phyloP scores from a whole-genome alignment of 306 rosid species.

The Leucaena leucocephala region DNA sequence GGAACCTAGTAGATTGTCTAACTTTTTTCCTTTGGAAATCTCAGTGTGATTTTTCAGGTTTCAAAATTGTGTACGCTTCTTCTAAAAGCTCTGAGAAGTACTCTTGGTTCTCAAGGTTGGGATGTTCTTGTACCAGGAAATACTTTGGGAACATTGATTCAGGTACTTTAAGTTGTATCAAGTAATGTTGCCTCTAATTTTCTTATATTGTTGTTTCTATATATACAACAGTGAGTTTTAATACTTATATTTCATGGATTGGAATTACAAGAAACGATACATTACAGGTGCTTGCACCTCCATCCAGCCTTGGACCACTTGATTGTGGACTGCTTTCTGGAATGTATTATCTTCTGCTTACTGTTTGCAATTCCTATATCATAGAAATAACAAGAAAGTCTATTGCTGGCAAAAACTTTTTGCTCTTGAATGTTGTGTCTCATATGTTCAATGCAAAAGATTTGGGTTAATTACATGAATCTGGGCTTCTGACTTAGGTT shows the following conservation, averaged over 20 bases:
- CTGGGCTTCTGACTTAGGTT: constrained; percentile 62
- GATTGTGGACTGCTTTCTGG: too few relatives aligned
- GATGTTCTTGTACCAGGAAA: constrained; percentile 95
- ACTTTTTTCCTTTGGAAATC: constrained; percentile 33
- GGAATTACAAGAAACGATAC: too few relatives aligned
- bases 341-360: neutral
- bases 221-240: neutral
- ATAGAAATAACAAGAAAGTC: neutral
- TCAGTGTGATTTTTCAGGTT: constrained; percentile 94
- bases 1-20: constrained; percentile 33
- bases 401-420: neutral
- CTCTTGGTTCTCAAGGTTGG: constrained; percentile 95
- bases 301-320: too few relatives aligned
- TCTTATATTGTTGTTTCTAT: neutral
- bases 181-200: constrained; percentile 18
- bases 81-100: constrained; percentile 78
- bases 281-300: too few relatives aligned
- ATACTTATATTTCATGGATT: too few relatives aligned
- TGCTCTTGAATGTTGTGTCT: neutral
- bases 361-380: neutral
- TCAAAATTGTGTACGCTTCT: constrained; percentile 89
- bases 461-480: constrained; percentile 25
- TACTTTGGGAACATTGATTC: constrained; percentile 77
- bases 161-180: constrained; percentile 56
- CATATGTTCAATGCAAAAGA: neutral